phyloP scores from a whole-genome alignment of 2,329 filamentous ascomycete genomes.

The Calonectria naviculata region DNA sequence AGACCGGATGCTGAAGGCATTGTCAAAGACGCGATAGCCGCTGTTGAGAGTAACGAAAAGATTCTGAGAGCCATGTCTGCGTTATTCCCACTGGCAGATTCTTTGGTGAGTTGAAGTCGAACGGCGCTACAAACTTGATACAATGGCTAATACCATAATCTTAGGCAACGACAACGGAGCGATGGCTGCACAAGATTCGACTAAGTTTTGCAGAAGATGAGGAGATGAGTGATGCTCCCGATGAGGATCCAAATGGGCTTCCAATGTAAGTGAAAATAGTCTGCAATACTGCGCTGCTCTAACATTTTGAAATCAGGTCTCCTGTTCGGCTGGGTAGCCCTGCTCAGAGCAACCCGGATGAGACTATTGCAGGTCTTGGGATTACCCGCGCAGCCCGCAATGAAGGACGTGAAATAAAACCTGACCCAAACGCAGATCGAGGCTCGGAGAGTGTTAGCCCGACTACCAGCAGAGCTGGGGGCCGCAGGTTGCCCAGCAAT shows the following conservation, averaged over 20 bases:
- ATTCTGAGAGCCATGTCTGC: conserved; percentile 51
- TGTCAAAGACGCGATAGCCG: conserved; percentile 51
- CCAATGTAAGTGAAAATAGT: conserved; percentile 28
- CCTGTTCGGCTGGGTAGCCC: conserved; percentile 31
- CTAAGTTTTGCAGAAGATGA: conserved; percentile 42
- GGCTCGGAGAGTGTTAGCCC: conserved; percentile 28
- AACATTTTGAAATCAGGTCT: conserved; percentile 31
- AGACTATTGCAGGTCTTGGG: conserved; percentile 35
- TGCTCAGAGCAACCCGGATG: conserved; percentile 29
- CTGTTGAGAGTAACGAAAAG: conserved; percentile 52
- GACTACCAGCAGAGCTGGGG: conserved; percentile 21
- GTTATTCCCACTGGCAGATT: conserved; percentile 52
- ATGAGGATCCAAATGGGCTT: conserved; percentile 25
- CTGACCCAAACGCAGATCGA: conserved; percentile 25
- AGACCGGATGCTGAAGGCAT: conserved; percentile 48
- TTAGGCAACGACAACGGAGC: conserved; percentile 51
- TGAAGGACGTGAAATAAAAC: conserved; percentile 34
- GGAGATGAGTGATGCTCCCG: conserved; percentile 38
- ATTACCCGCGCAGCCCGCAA: conserved; percentile 36
- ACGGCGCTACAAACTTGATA: neutral
- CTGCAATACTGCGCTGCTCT: neutral
- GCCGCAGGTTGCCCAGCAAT: conserved; percentile 22
- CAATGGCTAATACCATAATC: neutral
- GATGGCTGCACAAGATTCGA: conserved; percentile 52
- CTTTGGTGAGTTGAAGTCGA: conserved; percentile 45